Percentiles rank a stretch among this genome's conserved stretches.
Evolutionary conservation across 2,329 filamentous ascomycete genomes (phyloP).

Genomic region (Cytospora piceicola): DNA sequence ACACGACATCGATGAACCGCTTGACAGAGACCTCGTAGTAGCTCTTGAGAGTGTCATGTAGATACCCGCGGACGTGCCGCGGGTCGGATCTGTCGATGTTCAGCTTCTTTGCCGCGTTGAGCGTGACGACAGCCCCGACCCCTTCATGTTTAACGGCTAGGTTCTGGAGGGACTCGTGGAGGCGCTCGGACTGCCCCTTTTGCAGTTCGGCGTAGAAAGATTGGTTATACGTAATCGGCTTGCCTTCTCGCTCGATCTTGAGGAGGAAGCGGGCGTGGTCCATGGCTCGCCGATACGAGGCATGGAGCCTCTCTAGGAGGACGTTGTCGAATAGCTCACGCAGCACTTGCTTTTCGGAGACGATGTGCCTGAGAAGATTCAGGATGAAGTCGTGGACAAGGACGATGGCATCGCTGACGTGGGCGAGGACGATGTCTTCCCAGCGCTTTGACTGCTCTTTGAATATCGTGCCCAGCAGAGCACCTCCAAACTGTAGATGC

Average conservation of each 20-base stretch:
- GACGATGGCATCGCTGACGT: constrained; percentile 55
- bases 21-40: constrained; percentile 66
- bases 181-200: constrained; percentile 34
- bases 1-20: constrained; percentile 67
- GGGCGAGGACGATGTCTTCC: constrained; percentile 50
- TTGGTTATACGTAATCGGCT: constrained; percentile 55
- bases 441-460: constrained; percentile 59
- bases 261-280: constrained; percentile 56
- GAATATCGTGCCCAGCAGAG: constrained; percentile 51
- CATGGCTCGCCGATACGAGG: constrained; percentile 52
- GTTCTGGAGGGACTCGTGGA: constrained; percentile 31
- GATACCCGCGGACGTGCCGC: constrained; percentile 45
- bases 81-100: constrained; percentile 31
- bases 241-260: constrained; percentile 51
- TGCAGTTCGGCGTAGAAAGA: constrained; percentile 51
- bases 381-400: constrained; percentile 58
- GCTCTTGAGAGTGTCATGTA: constrained; percentile 62
- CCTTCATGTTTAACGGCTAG: constrained; percentile 8
- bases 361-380: constrained; percentile 46
- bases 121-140: not conserved
- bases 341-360: constrained; percentile 48
- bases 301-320: constrained; percentile 50
- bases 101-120: constrained; percentile 9
- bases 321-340: constrained; percentile 48
- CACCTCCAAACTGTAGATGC: constrained; percentile 42